These are phyloP conservation scores for Arctostaphylos glauca DNA, from an alignment of 148 eudicot genomes.

Conservation along the genomic window DNA sequence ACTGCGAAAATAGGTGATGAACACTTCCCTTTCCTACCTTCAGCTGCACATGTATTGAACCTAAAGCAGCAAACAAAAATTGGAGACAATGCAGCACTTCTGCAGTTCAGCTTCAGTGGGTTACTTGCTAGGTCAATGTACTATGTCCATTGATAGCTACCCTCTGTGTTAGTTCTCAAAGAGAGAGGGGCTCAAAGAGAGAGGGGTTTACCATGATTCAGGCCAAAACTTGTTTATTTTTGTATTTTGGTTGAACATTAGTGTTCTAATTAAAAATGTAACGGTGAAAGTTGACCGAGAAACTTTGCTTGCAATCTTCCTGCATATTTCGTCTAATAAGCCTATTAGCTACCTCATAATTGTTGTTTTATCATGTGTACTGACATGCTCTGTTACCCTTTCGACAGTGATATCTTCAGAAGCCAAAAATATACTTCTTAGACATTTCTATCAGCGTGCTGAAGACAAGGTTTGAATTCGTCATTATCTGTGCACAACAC, in stretches of 20 bases:
- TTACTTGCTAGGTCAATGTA: neutral
- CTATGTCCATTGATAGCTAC: neutral
- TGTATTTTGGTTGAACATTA: too few relatives aligned
- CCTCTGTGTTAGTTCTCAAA: neutral
- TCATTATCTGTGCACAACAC: neutral
- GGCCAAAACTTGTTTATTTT: neutral
- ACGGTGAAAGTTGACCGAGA: neutral
- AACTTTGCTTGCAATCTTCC: neutral
- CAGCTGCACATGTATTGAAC: neutral
- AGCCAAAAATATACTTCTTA: conserved; percentile 63
- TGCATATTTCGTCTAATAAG: neutral
- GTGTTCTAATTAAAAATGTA: neutral
- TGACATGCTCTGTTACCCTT: neutral
- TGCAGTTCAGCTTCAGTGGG: neutral
- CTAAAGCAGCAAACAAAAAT: neutral
- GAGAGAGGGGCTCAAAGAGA: too few relatives aligned
- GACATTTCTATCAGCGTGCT: conserved; percentile 73
- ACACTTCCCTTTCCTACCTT: neutral
- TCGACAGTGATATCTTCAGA: conserved; percentile 71
- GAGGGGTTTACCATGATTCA: neutral
- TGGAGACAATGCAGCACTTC: neutral
- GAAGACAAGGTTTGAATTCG: conserved; percentile 67
- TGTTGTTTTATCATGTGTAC: neutral
- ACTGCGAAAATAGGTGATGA: neutral
- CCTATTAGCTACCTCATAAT: neutral